Conservation (phyloP, 2,329 filamentous ascomycete species). For the Hypomyces perniciosus region DNA sequence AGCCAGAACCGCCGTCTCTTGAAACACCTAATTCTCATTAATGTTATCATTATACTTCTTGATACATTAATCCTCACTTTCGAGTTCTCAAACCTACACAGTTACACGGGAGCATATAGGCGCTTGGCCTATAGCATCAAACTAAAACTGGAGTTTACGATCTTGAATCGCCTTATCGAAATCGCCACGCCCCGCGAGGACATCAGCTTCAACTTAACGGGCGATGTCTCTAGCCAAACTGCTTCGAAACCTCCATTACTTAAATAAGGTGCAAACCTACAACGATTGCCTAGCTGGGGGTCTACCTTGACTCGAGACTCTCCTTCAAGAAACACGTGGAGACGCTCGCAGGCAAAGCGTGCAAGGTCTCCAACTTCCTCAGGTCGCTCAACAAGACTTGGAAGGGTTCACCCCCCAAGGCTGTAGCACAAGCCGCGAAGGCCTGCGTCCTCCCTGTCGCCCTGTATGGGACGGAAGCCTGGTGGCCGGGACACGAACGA, state of each 20-base stretch:
- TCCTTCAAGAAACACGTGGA: no score
- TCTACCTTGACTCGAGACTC: no score
- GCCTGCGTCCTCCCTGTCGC: no score
- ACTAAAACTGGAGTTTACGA: conserved; percentile 27
- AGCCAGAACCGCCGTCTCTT: conserved; percentile 20
- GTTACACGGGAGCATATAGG: conserved; percentile 25
- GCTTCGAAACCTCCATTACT: not conserved
- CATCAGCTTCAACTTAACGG: not conserved
- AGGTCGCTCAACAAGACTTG: no score
- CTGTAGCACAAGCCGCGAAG: no score
- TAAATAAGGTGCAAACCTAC: not conserved
- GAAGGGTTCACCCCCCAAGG: no score
- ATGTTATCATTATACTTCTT: conserved; percentile 34
- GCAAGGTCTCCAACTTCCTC: no score
- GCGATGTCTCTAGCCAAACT: not conserved
- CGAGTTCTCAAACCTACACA: conserved; percentile 22
- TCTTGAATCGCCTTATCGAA: conserved; percentile 24
- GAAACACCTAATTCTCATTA: conserved; percentile 35
- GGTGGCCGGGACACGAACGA: no score
- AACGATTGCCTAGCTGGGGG: not conserved
- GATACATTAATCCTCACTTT: conserved; percentile 29
- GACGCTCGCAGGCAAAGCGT: no score
- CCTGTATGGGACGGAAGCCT: no score
- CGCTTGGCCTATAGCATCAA: conserved; percentile 26
- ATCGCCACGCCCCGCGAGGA: conserved; percentile 10